Percentiles rank a stretch among this genome's conserved stretches.
Evolutionary conservation across 2,329 filamentous ascomycete genomes (phyloP).

Genomic region (Monilinia aucupariae): DNA sequence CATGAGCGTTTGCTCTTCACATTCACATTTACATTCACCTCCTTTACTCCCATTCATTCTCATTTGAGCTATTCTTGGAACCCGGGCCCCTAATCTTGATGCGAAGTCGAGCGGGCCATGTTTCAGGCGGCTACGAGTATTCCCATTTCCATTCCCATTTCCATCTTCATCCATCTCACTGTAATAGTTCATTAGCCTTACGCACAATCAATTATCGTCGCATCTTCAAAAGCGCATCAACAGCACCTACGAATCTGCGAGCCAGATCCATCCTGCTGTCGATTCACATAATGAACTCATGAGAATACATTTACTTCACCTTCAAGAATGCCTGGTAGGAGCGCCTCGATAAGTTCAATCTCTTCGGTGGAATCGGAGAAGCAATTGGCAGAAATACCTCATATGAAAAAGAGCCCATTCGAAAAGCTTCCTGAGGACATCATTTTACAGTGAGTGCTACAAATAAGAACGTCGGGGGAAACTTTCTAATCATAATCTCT

Average conservation of each 20-base stretch:
- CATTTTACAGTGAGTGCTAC: constrained; percentile 57
- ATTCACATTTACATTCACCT: too few relatives aligned
- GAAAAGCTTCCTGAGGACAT: constrained; percentile 61
- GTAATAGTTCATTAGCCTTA: neutral
- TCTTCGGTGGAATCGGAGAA: neutral
- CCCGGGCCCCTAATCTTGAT: constrained; percentile 3
- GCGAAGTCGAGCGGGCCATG: constrained; percentile 10
- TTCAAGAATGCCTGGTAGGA: neutral
- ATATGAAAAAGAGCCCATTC: constrained; percentile 37
- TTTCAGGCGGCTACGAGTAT: neutral
- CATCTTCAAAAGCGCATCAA: neutral
- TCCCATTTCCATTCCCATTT: too few relatives aligned
- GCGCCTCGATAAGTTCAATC: constrained; percentile 11
- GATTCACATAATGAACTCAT: neutral
- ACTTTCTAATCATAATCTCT: constrained; percentile 20
- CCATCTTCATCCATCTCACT: neutral
- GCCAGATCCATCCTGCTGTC: neutral
- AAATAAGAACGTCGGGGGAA: neutral
- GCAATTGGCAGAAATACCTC: neutral
- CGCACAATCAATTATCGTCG: neutral
- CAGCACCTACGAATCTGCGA: constrained; percentile 1
- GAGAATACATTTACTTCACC: neutral
- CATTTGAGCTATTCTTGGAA: constrained; percentile 4
- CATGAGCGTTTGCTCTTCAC: too few relatives aligned
- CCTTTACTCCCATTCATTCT: neutral